Evolutionary conservation across 1,284 basidiomycete species (phyloP).

Genomic region (Kwoniella shivajii): DNA sequence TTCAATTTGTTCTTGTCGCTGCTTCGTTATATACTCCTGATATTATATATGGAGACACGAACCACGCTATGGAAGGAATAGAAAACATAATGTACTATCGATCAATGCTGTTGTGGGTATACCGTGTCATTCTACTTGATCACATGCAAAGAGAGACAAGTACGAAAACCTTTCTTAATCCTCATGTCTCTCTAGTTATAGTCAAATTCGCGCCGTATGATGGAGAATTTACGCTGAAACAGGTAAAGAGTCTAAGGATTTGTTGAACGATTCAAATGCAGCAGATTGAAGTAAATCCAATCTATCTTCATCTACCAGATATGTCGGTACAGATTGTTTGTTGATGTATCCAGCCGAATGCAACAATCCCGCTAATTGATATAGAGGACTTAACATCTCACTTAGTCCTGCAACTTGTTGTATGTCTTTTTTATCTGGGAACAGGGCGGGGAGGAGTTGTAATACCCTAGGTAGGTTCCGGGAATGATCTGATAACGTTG

Average conservation of each 20-base stretch:
- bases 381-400: constrained; percentile 45
- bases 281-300: constrained; percentile 46
- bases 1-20: too few relatives aligned
- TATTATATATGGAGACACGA: too few relatives aligned
- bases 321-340: constrained; percentile 33
- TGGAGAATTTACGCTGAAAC: not conserved
- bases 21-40: too few relatives aligned
- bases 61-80: too few relatives aligned
- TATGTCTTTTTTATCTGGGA: constrained; percentile 39
- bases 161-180: too few relatives aligned
- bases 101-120: too few relatives aligned
- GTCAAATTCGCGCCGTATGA: too few relatives aligned
- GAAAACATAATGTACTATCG: too few relatives aligned
- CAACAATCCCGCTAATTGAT: constrained; percentile 34
- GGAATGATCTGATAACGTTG: constrained; percentile 63
- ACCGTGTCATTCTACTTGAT: too few relatives aligned
- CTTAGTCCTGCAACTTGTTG: constrained; percentile 43
- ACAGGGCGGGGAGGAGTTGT: constrained; percentile 68
- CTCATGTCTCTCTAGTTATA: too few relatives aligned
- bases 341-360: constrained; percentile 35
- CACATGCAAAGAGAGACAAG: too few relatives aligned
- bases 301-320: constrained; percentile 47
- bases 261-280: constrained; percentile 44
- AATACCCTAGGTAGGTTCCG: constrained; percentile 68
- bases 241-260: constrained; percentile 13